Evolutionary conservation across 768 basidiomycete species (phyloP).

Genomic region (Collybia nuda): DNA sequence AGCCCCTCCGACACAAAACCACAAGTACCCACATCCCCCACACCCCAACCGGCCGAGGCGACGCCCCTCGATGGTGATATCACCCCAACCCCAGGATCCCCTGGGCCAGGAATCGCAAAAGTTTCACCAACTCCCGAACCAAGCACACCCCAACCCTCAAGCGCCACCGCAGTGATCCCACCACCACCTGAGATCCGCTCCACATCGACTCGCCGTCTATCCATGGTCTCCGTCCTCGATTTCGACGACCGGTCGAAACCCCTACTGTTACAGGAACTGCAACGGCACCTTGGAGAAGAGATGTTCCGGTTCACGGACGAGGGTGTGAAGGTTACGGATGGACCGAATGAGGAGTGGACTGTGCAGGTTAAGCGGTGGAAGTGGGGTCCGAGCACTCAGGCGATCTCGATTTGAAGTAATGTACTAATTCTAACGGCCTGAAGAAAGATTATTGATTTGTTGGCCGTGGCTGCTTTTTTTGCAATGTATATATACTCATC

Average conservation of each 20-base stretch:
- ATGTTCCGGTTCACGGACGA: slow-evolving; percentile 40
- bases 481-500: too few species aligned
- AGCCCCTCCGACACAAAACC: too few species aligned
- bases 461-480: too few species aligned
- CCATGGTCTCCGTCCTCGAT: slow-evolving; percentile 9
- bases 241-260: slow-evolving; percentile 16
- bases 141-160: too few species aligned
- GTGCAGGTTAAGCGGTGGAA: slow-evolving; percentile 42
- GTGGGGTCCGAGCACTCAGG: slow-evolving; percentile 24
- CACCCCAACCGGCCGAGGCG: too few species aligned
- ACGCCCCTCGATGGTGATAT: too few species aligned
- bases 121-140: not conserved
- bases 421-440: too few species aligned
- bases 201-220: slow-evolving; percentile 1
- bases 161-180: not conserved
- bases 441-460: too few species aligned
- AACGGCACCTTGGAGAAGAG: slow-evolving; percentile 29
- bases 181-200: not conserved
- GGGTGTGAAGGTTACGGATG: slow-evolving; percentile 33
- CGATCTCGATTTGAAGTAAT: too few species aligned
- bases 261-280: slow-evolving; percentile 33
- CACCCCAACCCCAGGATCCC: too few species aligned
- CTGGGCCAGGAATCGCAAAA: too few species aligned
- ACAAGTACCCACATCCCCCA: too few species aligned
- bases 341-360: slow-evolving; percentile 31